A percentile compares a stretch with the other conserved stretches of the same genome.
phyloP scores from a whole-genome alignment of 2,329 filamentous ascomycete genomes.

The Bipolaris sorokiniana region DNA sequence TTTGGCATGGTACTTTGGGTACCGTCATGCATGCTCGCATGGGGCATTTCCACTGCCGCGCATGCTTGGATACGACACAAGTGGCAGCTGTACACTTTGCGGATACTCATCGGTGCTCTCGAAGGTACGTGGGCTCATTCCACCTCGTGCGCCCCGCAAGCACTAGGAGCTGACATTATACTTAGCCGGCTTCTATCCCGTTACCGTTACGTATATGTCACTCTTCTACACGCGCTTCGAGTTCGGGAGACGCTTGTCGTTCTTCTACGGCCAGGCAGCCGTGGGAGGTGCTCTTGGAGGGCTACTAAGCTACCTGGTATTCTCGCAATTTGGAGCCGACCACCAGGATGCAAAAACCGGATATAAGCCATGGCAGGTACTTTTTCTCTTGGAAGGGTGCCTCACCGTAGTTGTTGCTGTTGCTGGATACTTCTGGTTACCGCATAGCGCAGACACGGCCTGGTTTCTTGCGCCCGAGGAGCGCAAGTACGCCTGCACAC shows the following conservation, averaged over 20 bases:
- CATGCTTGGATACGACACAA: slow-evolving; percentile 55
- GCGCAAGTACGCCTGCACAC: slow-evolving; percentile 54
- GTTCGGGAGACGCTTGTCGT: slow-evolving; percentile 59
- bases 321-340: slow-evolving; percentile 49
- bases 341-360: slow-evolving; percentile 17
- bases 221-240: slow-evolving; percentile 65
- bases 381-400: slow-evolving; percentile 58
- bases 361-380: slow-evolving; percentile 59
- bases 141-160: background rate
- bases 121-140: slow-evolving; percentile 46
- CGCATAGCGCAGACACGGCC: slow-evolving; percentile 56
- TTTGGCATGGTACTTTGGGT: slow-evolving; percentile 64
- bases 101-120: slow-evolving; percentile 55
- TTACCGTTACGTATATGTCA: slow-evolving; percentile 64
- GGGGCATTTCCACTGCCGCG: slow-evolving; percentile 57
- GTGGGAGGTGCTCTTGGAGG: slow-evolving; percentile 64
- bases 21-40: slow-evolving; percentile 63
- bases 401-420: slow-evolving; percentile 56
- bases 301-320: slow-evolving; percentile 58
- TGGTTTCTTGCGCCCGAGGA: slow-evolving; percentile 59
- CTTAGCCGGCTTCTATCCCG: slow-evolving; percentile 64
- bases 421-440: slow-evolving; percentile 58
- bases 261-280: slow-evolving; percentile 65
- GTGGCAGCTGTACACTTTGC: slow-evolving; percentile 56
- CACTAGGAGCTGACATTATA: slow-evolving; percentile 25